Evolutionary conservation across 768 basidiomycete species (phyloP).

Genomic region (Myochromella boudieri): DNA sequence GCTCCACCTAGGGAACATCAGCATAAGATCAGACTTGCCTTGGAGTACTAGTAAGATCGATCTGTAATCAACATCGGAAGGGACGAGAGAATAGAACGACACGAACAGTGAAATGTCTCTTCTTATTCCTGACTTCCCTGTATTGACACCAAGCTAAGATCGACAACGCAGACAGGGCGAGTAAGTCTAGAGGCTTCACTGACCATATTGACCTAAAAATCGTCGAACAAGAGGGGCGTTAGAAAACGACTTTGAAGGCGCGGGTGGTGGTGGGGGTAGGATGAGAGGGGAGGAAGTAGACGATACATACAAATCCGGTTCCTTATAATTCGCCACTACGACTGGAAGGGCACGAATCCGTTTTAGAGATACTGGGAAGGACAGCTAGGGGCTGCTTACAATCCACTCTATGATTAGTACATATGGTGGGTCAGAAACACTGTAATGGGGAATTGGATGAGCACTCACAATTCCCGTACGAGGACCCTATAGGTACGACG

Average conservation of each 20-base stretch:
- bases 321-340: conserved; percentile 69
- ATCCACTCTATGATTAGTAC: conserved; percentile 56
- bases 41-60: conserved; percentile 60
- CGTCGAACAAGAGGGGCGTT: background rate
- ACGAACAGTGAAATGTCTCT: conserved; percentile 82
- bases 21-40: conserved; percentile 41
- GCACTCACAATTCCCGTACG: conserved; percentile 73
- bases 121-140: conserved; percentile 89
- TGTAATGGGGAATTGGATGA: too few species aligned
- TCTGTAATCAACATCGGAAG: background rate
- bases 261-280: background rate
- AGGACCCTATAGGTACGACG: conserved; percentile 46
- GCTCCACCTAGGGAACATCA: too few species aligned
- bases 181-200: conserved; percentile 23
- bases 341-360: conserved; percentile 34
- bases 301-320: conserved; percentile 73
- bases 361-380: background rate
- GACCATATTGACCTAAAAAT: conserved; percentile 74
- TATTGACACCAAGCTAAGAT: conserved; percentile 16
- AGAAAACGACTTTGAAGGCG: background rate
- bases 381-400: conserved; percentile 44
- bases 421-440: too few species aligned
- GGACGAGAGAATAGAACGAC: background rate
- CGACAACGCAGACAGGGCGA: background rate
- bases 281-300: conserved; percentile 2